Conservation (phyloP, 2,329 filamentous ascomycete species). For the Aspergillus sp. region DNA sequence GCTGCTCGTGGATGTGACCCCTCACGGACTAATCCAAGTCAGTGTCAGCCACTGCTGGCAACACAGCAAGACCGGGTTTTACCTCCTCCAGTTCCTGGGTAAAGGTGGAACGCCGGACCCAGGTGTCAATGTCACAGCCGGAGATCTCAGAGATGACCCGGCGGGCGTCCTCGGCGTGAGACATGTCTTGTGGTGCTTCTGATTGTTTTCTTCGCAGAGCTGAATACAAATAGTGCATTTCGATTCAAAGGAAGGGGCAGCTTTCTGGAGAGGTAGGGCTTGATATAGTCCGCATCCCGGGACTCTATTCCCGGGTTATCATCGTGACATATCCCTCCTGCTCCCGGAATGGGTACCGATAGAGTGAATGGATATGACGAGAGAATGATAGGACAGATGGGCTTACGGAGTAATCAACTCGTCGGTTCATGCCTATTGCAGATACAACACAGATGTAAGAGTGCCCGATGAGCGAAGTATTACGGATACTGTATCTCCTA, state of each 20-base stretch:
- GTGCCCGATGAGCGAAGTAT: too few relatives aligned
- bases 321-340: background rate
- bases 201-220: background rate
- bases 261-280: too few relatives aligned
- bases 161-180: conserved; percentile 1
- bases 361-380: too few relatives aligned
- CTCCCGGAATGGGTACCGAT: too few relatives aligned
- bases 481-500: too few relatives aligned
- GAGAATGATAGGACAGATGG: background rate
- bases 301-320: too few relatives aligned
- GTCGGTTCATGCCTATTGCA: too few relatives aligned
- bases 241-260: background rate
- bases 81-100: conserved; percentile 4
- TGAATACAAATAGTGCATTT: background rate
- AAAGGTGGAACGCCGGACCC: conserved; percentile 2
- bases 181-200: conserved; percentile 1
- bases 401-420: too few relatives aligned
- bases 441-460: too few relatives aligned
- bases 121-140: conserved; percentile 1
- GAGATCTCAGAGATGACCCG: conserved; percentile 3
- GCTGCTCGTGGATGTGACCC: conserved; percentile 14
- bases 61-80: background rate
- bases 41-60: background rate
- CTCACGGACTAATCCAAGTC: conserved; percentile 9
- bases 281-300: too few relatives aligned